Evolutionary conservation across 805 yeast genomes (phyloP).

Genomic region (Nakazawaea populi): DNA sequence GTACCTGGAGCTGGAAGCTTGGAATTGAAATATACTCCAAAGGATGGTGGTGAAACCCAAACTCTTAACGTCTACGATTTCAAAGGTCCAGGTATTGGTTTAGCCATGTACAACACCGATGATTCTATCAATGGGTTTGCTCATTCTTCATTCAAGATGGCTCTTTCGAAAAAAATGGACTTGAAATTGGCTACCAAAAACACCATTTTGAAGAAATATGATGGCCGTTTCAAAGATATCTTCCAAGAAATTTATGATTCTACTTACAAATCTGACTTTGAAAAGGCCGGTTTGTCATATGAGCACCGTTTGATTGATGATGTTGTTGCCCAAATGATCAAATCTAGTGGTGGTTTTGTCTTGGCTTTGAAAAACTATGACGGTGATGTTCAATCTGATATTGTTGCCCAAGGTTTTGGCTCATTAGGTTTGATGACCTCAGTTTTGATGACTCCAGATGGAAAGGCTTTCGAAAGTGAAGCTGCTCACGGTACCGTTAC

Average conservation of each 20-base stretch:
- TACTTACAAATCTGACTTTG: constrained; percentile 52
- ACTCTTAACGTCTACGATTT: constrained; percentile 54
- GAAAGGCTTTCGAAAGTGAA: constrained; percentile 79
- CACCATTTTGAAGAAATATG: constrained; percentile 77
- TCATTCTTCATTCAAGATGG: constrained; percentile 73
- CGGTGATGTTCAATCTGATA: constrained; percentile 83
- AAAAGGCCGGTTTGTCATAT: constrained; percentile 56
- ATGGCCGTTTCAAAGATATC: constrained; percentile 78
- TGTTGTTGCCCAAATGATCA: constrained; percentile 86
- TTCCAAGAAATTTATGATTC: constrained; percentile 62
- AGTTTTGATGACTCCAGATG: constrained; percentile 77
- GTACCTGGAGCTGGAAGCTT: constrained; percentile 63
- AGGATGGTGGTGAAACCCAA: constrained; percentile 44
- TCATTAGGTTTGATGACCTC: constrained; percentile 84
- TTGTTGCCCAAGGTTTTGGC: constrained; percentile 85
- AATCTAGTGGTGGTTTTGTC: constrained; percentile 77
- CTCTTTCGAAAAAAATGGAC: constrained; percentile 56
- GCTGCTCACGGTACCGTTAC: constrained; percentile 90
- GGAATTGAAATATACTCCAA: constrained; percentile 61
- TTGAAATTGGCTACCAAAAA: constrained; percentile 71
- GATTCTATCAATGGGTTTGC: constrained; percentile 75
- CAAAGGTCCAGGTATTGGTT: constrained; percentile 65
- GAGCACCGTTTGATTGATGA: constrained; percentile 83
- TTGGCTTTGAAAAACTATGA: constrained; percentile 81
- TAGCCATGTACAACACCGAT: constrained; percentile 82